Percentiles rank a stretch among this genome's conserved stretches.
Conservation (phyloP, 2,329 filamentous ascomycete species). For the Aspergillus fructus region DNA sequence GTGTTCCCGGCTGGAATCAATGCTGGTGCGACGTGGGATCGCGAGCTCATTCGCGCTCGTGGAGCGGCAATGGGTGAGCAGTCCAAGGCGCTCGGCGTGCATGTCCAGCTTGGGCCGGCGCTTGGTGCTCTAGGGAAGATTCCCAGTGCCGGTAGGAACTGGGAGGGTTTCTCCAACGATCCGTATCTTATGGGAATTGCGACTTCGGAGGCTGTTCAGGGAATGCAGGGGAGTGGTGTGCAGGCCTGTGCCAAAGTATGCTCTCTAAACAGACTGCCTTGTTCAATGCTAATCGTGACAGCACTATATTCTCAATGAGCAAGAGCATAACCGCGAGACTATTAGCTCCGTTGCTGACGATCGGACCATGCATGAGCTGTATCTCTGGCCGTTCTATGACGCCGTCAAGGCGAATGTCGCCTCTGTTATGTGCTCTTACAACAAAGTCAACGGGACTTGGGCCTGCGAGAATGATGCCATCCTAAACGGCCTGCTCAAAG, state of each 20-base stretch:
- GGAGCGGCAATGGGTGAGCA: slow-evolving; percentile 57
- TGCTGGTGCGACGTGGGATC: slow-evolving; percentile 53
- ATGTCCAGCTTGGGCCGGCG: slow-evolving; percentile 32
- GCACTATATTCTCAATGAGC: slow-evolving; percentile 63
- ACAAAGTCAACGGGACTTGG: slow-evolving; percentile 76
- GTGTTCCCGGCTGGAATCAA: slow-evolving; percentile 45
- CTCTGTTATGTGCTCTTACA: slow-evolving; percentile 50
- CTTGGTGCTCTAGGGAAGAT: slow-evolving; percentile 44
- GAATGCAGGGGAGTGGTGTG: slow-evolving; percentile 55
- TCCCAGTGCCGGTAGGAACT: slow-evolving; percentile 20
- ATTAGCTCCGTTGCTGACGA: slow-evolving; percentile 61
- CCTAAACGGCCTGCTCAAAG: slow-evolving; percentile 74
- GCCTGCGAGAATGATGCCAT: slow-evolving; percentile 75
- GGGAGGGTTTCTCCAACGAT: slow-evolving; percentile 48
- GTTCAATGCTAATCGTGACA: slow-evolving; percentile 16
- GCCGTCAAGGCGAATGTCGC: slow-evolving; percentile 65
- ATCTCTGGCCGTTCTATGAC: slow-evolving; percentile 75
- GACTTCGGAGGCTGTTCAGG: slow-evolving; percentile 46
- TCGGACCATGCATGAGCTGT: slow-evolving; percentile 71
- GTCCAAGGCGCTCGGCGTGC: slow-evolving; percentile 29
- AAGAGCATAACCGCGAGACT: slow-evolving; percentile 52
- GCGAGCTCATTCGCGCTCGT: slow-evolving; percentile 52
- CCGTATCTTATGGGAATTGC: slow-evolving; percentile 45
- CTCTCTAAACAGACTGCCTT: slow-evolving; percentile 29
- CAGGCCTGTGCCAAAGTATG: slow-evolving; percentile 21